phyloP scores from a whole-genome alignment of 2,329 filamentous ascomycete genomes.

The Dactylellina sp. region DNA sequence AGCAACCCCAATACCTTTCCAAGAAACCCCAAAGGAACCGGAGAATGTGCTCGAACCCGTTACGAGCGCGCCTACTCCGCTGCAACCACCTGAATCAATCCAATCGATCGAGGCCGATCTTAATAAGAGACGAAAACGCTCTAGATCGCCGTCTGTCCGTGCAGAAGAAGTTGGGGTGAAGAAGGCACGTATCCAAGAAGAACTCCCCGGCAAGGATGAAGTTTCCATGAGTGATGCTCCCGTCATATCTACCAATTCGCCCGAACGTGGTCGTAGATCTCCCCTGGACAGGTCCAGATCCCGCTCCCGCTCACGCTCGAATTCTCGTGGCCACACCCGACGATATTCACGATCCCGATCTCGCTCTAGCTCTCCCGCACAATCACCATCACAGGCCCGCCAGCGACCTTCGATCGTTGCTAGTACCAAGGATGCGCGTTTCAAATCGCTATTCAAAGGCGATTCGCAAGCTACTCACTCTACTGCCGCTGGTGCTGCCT shows the following conservation, averaged over 20 bases:
- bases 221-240: slow-evolving; percentile 50
- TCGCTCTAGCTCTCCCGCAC: slow-evolving; percentile 28
- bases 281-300: slow-evolving; percentile 37
- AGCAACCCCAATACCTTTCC: slow-evolving; percentile 19
- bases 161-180: slow-evolving; percentile 47
- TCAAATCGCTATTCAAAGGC: slow-evolving; percentile 66
- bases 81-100: slow-evolving; percentile 45
- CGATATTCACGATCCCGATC: slow-evolving; percentile 15
- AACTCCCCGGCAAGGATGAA: slow-evolving; percentile 35
- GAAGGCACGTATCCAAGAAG: slow-evolving; percentile 50
- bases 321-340: slow-evolving; percentile 23
- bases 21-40: slow-evolving; percentile 46
- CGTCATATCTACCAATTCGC: slow-evolving; percentile 39
- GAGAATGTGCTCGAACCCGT: slow-evolving; percentile 58
- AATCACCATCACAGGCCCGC: slow-evolving; percentile 38
- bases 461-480: slow-evolving; percentile 59
- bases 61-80: slow-evolving; percentile 41
- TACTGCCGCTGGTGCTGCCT: slow-evolving; percentile 58
- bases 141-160: slow-evolving; percentile 46
- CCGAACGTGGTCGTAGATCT: slow-evolving; percentile 33
- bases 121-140: slow-evolving; percentile 41
- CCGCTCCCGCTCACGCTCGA: slow-evolving; percentile 7
- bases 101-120: slow-evolving; percentile 49
- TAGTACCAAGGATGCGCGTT: slow-evolving; percentile 65
- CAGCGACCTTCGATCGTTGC: slow-evolving; percentile 52